Evolutionary conservation across 2,329 filamentous ascomycete genomes (phyloP), one percentile per base, ranked within the genome.

Genomic region (Hymenoscyphus salicellus): DNA sequence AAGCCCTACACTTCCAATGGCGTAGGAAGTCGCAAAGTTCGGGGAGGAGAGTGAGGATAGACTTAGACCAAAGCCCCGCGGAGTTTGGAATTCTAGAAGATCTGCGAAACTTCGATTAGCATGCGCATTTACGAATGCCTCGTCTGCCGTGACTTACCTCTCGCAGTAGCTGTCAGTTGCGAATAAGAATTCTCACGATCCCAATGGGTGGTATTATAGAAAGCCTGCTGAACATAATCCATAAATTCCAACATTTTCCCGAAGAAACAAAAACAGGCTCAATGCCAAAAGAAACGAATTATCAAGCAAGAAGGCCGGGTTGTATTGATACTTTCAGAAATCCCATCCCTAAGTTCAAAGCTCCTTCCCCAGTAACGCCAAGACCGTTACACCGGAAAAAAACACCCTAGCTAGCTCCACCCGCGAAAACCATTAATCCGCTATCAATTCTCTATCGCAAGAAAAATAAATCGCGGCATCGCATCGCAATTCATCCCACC

Each of bases 1-100:
- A 41, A 96, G 84, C 65, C 94, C 95, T 17, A 96, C 85, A 52
- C 89, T 96, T 66, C 93, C 92, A 55, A 99, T 86, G 52, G 92
- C 90, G 78, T 99, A 99, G 43, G 93, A 94, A 17, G 93, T 96
- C 28, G 93, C 94, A 73, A 98, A 97, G 77, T 97, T 92, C 8
- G 92, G 89, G 20, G 93, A 93, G 7, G 93, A 92, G 33, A 99
- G 88, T 7, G 95, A 96, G 7, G 94, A 97, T 64, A 98, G 86
- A 64, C 92, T 92, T 61, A 99, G 82, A 66, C 92, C 89, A 58
- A 98, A 80, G 62, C 95, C 93, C 43, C 88, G 86, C 2, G 95
- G 95, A 0, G 93, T 94, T 62, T 87, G 84, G 71, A 98, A 99
- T 75, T 95, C 91, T 69, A 99, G 86, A 63, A 99, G 84, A 68